Evolutionary conservation across 2,329 filamentous ascomycete genomes (phyloP).

Genomic region (Blumeria graminis): DNA sequence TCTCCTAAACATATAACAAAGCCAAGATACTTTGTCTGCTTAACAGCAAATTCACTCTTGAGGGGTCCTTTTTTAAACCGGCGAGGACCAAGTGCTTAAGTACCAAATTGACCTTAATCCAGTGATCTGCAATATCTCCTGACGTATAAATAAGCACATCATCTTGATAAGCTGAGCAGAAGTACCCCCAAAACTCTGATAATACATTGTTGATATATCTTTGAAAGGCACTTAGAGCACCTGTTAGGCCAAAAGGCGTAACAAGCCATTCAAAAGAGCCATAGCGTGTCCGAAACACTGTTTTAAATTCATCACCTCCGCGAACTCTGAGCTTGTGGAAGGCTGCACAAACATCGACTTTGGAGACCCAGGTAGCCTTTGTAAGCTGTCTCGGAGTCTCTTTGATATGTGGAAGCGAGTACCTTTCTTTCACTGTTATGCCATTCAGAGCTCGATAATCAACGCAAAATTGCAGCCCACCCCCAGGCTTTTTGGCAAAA

Average conservation of each 20-base stretch:
- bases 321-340: slow-evolving; percentile 1
- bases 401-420: neutral
- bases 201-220: no score
- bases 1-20: neutral
- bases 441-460: slow-evolving; percentile 3
- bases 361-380: neutral
- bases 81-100: neutral
- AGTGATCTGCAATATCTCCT: neutral
- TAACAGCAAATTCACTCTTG: neutral
- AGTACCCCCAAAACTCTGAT: no score
- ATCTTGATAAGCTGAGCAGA: neutral
- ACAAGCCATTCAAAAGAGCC: no score
- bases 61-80: neutral
- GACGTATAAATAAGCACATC: neutral
- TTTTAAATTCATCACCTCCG: neutral
- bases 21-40: neutral
- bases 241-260: no score
- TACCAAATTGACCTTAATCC: neutral
- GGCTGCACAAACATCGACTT: neutral
- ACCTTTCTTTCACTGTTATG: slow-evolving; percentile 2
- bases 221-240: no score
- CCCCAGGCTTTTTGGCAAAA: neutral
- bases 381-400: neutral
- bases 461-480: slow-evolving; percentile 1
- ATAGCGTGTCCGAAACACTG: neutral